A percentile compares a stretch with the other conserved stretches of the same genome.
Conservation (phyloP, 805 yeast genomes). For the Metschnikowia baotianmanensis region DNA sequence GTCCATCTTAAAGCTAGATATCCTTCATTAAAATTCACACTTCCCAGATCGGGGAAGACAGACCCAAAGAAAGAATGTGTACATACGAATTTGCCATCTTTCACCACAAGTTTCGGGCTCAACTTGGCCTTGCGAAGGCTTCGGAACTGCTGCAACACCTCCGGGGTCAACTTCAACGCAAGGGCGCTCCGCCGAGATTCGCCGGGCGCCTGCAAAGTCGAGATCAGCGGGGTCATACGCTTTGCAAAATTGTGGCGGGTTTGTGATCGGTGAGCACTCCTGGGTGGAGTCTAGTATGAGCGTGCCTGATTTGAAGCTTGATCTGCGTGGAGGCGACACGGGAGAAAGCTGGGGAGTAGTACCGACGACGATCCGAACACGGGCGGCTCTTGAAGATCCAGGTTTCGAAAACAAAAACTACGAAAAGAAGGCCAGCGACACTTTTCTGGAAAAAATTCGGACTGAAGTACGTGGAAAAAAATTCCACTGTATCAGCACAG, state of each 20-base stretch:
- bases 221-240: slow-evolving; percentile 15
- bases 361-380: not conserved
- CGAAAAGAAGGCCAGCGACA: not conserved
- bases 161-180: slow-evolving; percentile 29
- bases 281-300: not conserved
- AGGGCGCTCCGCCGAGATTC: slow-evolving; percentile 24
- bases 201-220: slow-evolving; percentile 17
- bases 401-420: too few species aligned
- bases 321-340: not conserved
- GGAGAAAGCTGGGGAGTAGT: not conserved
- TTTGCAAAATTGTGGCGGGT: not conserved
- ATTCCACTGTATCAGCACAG: slow-evolving; percentile 4
- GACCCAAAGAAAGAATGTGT: not conserved
- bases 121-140: slow-evolving; percentile 15
- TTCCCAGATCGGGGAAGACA: not conserved
- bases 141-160: slow-evolving; percentile 27
- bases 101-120: slow-evolving; percentile 35
- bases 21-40: too few species aligned
- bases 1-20: too few species aligned
- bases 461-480: slow-evolving; percentile 1
- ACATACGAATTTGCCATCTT: slow-evolving; percentile 36
- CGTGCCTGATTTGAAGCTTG: not conserved
- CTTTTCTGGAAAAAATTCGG: not conserved
- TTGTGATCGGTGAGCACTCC: not conserved
- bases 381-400: too few species aligned